These are phyloP conservation scores for Agaricus sinodeliciosus DNA, from an alignment of 768 basidiomycete species.

Conservation along the genomic window DNA sequence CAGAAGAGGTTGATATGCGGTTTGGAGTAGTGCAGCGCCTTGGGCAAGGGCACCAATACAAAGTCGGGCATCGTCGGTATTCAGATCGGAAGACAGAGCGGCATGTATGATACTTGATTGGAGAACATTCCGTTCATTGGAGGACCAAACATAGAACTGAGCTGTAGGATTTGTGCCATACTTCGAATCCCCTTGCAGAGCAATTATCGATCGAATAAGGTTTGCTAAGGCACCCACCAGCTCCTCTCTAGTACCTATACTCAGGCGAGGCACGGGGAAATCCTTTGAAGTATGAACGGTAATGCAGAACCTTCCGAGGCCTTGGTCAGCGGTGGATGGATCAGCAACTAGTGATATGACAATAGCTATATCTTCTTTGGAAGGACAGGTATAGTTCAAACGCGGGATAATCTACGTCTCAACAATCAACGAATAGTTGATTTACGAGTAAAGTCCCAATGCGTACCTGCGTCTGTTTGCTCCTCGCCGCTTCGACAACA, in stretches of 20 bases:
- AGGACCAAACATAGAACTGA: conserved; percentile 45
- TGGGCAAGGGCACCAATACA: conserved; percentile 46
- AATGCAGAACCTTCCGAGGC: conserved; percentile 30
- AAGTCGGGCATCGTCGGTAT: conserved; percentile 29
- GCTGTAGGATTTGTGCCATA: conserved; percentile 20
- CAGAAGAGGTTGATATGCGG: conserved; percentile 40
- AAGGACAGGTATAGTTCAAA: conserved; percentile 39
- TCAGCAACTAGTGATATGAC: conserved; percentile 38
- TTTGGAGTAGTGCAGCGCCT: conserved; percentile 41
- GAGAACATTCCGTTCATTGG: conserved; percentile 30
- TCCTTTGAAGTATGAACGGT: conserved; percentile 22
- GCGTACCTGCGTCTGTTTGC: conserved; percentile 26
- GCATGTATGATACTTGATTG: conserved; percentile 35
- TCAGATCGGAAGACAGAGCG: conserved; percentile 28
- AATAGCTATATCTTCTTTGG: conserved; percentile 36
- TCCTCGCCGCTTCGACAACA: conserved; percentile 32
- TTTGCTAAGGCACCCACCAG: conserved; percentile 30
- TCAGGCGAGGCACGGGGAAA: conserved; percentile 18
- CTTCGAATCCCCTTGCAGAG: conserved; percentile 13
- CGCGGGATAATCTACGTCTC: conserved; percentile 29
- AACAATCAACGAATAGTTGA: conserved; percentile 2
- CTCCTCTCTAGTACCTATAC: conserved; percentile 16
- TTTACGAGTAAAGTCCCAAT: background rate
- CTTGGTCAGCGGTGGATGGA: conserved; percentile 25
- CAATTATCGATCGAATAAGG: conserved; percentile 28